phyloP scores from a whole-genome alignment of 371 early-diverging fungal species.

The Dichotomocladium elegans region DNA sequence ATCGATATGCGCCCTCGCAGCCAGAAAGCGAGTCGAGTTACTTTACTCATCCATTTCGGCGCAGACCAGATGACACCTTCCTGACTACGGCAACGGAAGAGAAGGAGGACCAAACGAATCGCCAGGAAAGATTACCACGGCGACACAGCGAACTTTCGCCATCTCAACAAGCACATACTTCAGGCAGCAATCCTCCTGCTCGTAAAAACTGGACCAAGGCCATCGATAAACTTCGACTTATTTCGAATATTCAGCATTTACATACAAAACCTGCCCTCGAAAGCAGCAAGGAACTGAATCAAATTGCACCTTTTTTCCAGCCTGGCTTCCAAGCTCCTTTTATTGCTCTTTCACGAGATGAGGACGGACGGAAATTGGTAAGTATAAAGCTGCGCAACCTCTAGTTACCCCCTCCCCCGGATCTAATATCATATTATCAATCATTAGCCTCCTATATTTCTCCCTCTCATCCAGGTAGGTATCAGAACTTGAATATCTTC shows the following conservation, averaged over 20 bases:
- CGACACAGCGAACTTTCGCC: background rate
- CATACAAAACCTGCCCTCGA: constrained; percentile 8
- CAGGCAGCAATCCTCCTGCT: constrained; percentile 12
- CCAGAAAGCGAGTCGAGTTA: constrained; percentile 7
- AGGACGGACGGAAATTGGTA: constrained; percentile 36
- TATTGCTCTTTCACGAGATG: constrained; percentile 32
- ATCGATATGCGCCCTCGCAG: background rate
- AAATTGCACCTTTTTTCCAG: constrained; percentile 33
- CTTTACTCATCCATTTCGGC: constrained; percentile 20
- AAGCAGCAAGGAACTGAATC: background rate
- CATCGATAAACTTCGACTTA: constrained; percentile 37
- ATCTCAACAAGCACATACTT: background rate
- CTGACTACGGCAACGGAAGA: background rate
- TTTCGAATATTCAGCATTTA: constrained; percentile 25
- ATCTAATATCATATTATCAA: background rate
- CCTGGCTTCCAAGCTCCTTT: constrained; percentile 42
- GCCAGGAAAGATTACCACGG: too few species aligned
- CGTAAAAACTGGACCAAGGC: constrained; percentile 41
- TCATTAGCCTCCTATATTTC: constrained; percentile 41
- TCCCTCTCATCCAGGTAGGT: constrained; percentile 37
- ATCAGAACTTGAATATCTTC: background rate
- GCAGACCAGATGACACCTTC: background rate
- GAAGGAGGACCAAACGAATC: background rate
- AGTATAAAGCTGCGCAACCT: background rate
- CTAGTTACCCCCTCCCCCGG: background rate